Conservation (phyloP, 2,329 filamentous ascomycete genomes). For the Chrysosporium queenslandicum region DNA sequence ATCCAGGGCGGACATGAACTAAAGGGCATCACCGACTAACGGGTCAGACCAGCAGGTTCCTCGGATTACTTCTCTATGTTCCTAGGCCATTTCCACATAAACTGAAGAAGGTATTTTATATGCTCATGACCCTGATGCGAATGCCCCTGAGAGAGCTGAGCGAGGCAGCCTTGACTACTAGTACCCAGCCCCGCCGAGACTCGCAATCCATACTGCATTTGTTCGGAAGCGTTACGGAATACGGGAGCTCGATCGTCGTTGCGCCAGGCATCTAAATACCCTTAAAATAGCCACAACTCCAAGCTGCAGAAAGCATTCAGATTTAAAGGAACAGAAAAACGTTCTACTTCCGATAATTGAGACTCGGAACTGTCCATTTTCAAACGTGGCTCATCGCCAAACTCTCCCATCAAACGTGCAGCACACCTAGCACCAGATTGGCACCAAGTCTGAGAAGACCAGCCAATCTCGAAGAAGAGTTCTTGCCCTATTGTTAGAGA, state of each 20-base stretch:
- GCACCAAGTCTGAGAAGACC: neutral
- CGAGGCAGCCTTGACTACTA: neutral
- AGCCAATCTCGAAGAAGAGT: neutral
- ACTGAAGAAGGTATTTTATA: too few species aligned
- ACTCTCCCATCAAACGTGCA: neutral
- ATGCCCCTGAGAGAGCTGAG: neutral
- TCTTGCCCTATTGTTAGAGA: neutral
- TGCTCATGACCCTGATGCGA: too few species aligned
- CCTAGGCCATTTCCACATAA: too few species aligned
- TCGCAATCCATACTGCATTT: neutral
- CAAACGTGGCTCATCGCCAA: neutral
- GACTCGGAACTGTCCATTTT: neutral
- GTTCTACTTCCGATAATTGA: neutral
- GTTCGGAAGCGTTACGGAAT: neutral
- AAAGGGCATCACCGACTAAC: too few species aligned
- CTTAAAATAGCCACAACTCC: neutral
- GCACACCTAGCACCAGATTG: neutral
- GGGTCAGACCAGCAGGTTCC: too few species aligned
- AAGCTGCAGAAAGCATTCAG: neutral
- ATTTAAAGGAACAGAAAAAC: neutral
- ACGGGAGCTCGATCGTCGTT: neutral
- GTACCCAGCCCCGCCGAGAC: neutral
- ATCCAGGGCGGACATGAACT: too few species aligned
- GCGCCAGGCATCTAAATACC: neutral
- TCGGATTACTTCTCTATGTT: too few species aligned